Percentiles rank a stretch among this genome's conserved stretches.
phyloP scores from a whole-genome alignment of 2,329 filamentous ascomycete genomes.

The Penicillium janthinellum region DNA sequence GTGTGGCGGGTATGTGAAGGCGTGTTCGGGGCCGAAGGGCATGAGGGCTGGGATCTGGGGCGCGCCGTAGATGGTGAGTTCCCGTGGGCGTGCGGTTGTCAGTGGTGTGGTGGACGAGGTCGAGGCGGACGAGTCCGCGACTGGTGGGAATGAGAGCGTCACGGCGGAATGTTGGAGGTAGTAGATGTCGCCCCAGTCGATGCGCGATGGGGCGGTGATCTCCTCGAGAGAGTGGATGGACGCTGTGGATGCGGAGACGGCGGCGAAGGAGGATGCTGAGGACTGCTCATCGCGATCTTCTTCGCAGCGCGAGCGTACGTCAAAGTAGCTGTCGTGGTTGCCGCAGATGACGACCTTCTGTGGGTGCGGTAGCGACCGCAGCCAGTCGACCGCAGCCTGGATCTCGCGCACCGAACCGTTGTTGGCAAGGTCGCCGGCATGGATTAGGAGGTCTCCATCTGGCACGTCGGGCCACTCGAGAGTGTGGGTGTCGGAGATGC shows the following conservation, averaged over 20 bases:
- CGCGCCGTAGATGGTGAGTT: slow-evolving; percentile 74
- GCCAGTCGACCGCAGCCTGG: slow-evolving; percentile 83
- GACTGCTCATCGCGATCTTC: slow-evolving; percentile 52
- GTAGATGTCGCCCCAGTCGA: slow-evolving; percentile 68
- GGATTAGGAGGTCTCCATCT: slow-evolving; percentile 80
- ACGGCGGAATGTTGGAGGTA: slow-evolving; percentile 74
- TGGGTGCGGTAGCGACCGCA: slow-evolving; percentile 69
- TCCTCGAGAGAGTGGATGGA: slow-evolving; percentile 43
- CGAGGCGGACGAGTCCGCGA: slow-evolving; percentile 37
- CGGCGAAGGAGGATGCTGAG: slow-evolving; percentile 24
- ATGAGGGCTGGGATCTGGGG: slow-evolving; percentile 70
- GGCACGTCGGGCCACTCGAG: slow-evolving; percentile 57
- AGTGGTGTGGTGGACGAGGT: slow-evolving; percentile 37
- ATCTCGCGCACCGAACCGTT: slow-evolving; percentile 71
- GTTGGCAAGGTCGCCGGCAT: slow-evolving; percentile 83
- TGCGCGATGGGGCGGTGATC: slow-evolving; percentile 48
- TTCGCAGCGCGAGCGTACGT: slow-evolving; percentile 61
- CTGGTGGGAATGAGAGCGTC: slow-evolving; percentile 60
- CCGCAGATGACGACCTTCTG: slow-evolving; percentile 83
- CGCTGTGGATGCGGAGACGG: slow-evolving; percentile 39
- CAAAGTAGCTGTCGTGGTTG: slow-evolving; percentile 88
- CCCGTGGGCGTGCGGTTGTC: slow-evolving; percentile 59
- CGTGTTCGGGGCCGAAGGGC: slow-evolving; percentile 71
- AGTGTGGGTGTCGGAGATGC: slow-evolving; percentile 86
- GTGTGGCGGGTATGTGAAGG: slow-evolving; percentile 71